Percentiles rank a stretch among this genome's conserved stretches.
phyloP scores from a whole-genome alignment of 768 basidiomycete genomes.

The Piloderma croceum region DNA sequence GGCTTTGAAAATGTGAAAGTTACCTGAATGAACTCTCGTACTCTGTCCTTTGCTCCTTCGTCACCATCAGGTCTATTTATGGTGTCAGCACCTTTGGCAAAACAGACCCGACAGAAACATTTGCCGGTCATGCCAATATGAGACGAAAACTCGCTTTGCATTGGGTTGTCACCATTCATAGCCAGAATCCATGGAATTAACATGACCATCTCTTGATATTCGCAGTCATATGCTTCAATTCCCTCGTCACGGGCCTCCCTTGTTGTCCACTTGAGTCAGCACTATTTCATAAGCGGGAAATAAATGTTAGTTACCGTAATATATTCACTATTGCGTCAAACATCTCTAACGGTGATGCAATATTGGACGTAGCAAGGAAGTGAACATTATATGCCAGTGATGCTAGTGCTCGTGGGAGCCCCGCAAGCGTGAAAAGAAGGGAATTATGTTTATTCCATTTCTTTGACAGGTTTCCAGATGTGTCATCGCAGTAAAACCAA shows the following conservation, averaged over 20 bases:
- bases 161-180: constrained; percentile 19
- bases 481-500: constrained; percentile 23
- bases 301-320: constrained; percentile 9
- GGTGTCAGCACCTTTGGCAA: neutral
- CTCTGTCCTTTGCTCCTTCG: neutral
- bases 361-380: constrained; percentile 15
- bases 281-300: neutral
- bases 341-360: constrained; percentile 16
- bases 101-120: constrained; percentile 17
- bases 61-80: no score
- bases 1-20: no score
- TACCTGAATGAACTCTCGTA: neutral
- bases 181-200: constrained; percentile 6
- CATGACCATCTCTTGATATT: constrained; percentile 8
- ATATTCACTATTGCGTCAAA: constrained; percentile 11
- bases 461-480: constrained; percentile 23
- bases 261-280: neutral
- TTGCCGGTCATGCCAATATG: constrained; percentile 17
- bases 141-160: constrained; percentile 20
- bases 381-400: constrained; percentile 13
- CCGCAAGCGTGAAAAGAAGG: constrained; percentile 19
- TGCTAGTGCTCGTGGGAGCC: constrained; percentile 7
- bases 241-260: constrained; percentile 8
- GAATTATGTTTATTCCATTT: constrained; percentile 25
- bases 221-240: constrained; percentile 10